These are phyloP conservation scores for Alternaria sp. DNA, from an alignment of 2,329 filamentous ascomycete species.

Conservation along the genomic window DNA sequence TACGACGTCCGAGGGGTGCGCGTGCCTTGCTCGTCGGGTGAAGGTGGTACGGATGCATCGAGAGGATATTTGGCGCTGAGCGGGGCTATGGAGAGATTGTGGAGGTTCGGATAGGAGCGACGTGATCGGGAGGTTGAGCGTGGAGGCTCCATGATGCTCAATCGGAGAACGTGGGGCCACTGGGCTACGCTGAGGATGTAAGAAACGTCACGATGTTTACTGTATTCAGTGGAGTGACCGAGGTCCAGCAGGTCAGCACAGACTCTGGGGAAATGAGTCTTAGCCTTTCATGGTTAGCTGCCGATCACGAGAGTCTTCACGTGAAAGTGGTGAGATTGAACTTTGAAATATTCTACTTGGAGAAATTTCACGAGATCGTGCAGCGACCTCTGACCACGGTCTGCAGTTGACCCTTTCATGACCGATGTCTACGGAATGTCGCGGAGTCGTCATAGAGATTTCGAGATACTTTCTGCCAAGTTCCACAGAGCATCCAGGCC, in stretches of 20 bases:
- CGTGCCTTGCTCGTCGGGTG: slow-evolving; percentile 33
- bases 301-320: slow-evolving; percentile 22
- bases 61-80: slow-evolving; percentile 62
- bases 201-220: slow-evolving; percentile 6
- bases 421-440: neutral
- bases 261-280: slow-evolving; percentile 28
- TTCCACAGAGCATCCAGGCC: neutral
- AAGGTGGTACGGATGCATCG: slow-evolving; percentile 50
- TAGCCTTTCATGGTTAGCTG: slow-evolving; percentile 21
- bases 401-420: neutral
- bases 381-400: neutral
- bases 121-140: slow-evolving; percentile 44
- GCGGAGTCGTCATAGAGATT: neutral
- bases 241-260: slow-evolving; percentile 29
- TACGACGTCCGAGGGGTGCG: slow-evolving; percentile 52
- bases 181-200: neutral
- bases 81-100: slow-evolving; percentile 67
- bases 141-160: slow-evolving; percentile 30
- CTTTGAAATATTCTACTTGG: neutral
- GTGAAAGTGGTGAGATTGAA: slow-evolving; percentile 22
- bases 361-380: neutral
- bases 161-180: neutral
- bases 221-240: slow-evolving; percentile 30
- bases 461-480: neutral
- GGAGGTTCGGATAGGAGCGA: slow-evolving; percentile 65